Percentiles rank a stretch among this genome's conserved stretches.
Evolutionary conservation across 257 asterid species (phyloP).

Genomic region (Fraxinus pennsylvanica): DNA sequence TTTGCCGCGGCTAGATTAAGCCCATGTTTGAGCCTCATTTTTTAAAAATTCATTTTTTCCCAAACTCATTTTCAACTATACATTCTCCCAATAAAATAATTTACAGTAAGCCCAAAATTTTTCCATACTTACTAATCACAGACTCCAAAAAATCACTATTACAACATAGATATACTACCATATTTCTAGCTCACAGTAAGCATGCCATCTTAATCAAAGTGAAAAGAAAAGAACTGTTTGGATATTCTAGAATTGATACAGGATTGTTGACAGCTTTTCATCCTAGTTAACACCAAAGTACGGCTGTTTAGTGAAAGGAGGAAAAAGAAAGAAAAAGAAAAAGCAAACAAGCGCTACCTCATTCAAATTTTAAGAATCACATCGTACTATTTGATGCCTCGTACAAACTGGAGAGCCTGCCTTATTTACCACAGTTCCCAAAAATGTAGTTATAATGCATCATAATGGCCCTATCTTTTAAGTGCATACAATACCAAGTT

Average conservation of each 20-base stretch:
- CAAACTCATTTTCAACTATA: background rate
- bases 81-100: background rate
- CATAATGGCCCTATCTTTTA: background rate
- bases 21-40: too few relatives aligned
- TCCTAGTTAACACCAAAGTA: background rate
- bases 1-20: background rate
- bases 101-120: too few relatives aligned
- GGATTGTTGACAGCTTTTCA: background rate
- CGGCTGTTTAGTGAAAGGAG: too few relatives aligned
- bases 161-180: background rate
- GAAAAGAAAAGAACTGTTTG: background rate
- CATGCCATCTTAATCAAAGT: background rate
- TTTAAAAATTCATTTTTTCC: background rate
- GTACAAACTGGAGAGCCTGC: background rate
- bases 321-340: background rate
- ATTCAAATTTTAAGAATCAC: slow-evolving; percentile 18
- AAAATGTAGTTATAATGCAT: background rate
- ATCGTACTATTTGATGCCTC: background rate
- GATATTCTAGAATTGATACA: background rate
- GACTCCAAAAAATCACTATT: too few relatives aligned
- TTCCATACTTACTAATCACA: too few relatives aligned
- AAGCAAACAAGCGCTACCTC: slow-evolving; percentile 5
- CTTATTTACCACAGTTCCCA: background rate
- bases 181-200: background rate
- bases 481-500: background rate